Conservation (phyloP, 2,329 filamentous ascomycete species). For the Emergomyces africanus region DNA sequence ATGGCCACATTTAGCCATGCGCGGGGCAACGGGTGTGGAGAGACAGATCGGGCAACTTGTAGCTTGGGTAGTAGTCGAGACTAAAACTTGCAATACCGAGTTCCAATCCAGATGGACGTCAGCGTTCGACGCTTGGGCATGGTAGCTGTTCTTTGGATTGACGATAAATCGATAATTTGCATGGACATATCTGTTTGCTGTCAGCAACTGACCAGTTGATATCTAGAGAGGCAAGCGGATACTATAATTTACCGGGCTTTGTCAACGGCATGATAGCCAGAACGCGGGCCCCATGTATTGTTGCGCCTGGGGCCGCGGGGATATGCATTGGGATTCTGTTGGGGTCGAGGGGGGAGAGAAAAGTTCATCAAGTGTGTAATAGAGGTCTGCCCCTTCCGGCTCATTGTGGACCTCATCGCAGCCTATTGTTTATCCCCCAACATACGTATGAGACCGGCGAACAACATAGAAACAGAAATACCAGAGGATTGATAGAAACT, state of each 20-base stretch:
- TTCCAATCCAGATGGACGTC: conserved; percentile 87
- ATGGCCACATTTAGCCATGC: conserved; percentile 95
- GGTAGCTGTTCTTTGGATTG: conserved; percentile 66
- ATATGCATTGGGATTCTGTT: conserved; percentile 41
- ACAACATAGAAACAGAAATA: background rate
- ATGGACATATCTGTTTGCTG: conserved; percentile 57
- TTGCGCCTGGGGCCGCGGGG: conserved; percentile 53
- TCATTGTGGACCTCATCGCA: conserved; percentile 51
- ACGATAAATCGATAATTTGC: conserved; percentile 98
- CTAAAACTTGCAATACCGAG: conserved; percentile 80
- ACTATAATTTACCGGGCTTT: conserved; percentile 59
- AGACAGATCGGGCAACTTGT: conserved; percentile 91
- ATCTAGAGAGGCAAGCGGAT: background rate
- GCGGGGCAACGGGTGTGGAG: conserved; percentile 78
- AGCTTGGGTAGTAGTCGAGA: conserved; percentile 75
- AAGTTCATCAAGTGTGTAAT: conserved; percentile 97
- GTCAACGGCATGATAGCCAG: conserved; percentile 78
- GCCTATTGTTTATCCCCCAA: conserved; percentile 30
- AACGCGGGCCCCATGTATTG: conserved; percentile 72
- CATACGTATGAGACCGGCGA: background rate
- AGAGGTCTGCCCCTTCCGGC: conserved; percentile 82
- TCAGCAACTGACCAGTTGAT: background rate
- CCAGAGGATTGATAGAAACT: no score
- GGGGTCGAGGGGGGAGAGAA: conserved; percentile 61
- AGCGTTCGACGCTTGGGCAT: conserved; percentile 67